These are phyloP conservation scores for Beauveria asiatica DNA, from an alignment of 2,329 filamentous ascomycete genomes.

Conservation along the genomic window DNA sequence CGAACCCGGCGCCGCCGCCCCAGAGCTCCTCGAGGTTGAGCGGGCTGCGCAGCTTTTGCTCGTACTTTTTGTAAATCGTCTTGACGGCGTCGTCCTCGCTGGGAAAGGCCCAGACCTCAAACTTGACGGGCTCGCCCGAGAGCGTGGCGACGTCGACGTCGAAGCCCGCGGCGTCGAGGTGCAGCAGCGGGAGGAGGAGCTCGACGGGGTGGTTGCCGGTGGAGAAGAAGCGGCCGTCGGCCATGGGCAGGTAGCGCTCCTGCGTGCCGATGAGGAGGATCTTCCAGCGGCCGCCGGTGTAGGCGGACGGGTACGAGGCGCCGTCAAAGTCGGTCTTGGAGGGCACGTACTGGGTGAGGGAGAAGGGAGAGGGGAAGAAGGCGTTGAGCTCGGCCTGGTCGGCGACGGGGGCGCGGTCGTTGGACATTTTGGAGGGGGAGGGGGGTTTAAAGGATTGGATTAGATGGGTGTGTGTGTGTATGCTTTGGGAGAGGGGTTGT, in stretches of 20 bases:
- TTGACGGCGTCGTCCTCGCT: slow-evolving; percentile 17
- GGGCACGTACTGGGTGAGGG: slow-evolving; percentile 15
- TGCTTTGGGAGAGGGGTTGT: neutral
- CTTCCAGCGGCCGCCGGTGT: slow-evolving; percentile 16
- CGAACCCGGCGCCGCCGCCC: no score
- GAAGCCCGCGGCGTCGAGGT: slow-evolving; percentile 16
- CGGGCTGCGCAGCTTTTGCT: slow-evolving; percentile 14
- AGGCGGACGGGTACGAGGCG: slow-evolving; percentile 14
- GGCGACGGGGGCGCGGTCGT: slow-evolving; percentile 13
- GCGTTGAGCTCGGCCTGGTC: slow-evolving; percentile 18
- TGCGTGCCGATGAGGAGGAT: slow-evolving; percentile 15
- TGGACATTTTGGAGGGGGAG: neutral
- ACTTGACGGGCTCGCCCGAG: slow-evolving; percentile 16
- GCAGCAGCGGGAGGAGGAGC: slow-evolving; percentile 16
- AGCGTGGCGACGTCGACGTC: slow-evolving; percentile 16
- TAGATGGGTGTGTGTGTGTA: neutral
- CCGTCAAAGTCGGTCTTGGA: slow-evolving; percentile 16
- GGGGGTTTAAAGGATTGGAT: neutral
- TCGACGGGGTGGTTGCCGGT: slow-evolving; percentile 17
- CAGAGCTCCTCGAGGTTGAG: slow-evolving; percentile 14
- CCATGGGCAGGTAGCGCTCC: slow-evolving; percentile 17
- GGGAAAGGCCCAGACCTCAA: slow-evolving; percentile 19
- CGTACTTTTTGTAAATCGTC: slow-evolving; percentile 19
- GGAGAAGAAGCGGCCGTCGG: slow-evolving; percentile 16
- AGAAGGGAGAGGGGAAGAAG: slow-evolving; percentile 17